Evolutionary conservation across 208 protist genomes (phyloP), one percentile per base, ranked within the genome.

Genomic region (Blechomonas ayalai): DNA sequence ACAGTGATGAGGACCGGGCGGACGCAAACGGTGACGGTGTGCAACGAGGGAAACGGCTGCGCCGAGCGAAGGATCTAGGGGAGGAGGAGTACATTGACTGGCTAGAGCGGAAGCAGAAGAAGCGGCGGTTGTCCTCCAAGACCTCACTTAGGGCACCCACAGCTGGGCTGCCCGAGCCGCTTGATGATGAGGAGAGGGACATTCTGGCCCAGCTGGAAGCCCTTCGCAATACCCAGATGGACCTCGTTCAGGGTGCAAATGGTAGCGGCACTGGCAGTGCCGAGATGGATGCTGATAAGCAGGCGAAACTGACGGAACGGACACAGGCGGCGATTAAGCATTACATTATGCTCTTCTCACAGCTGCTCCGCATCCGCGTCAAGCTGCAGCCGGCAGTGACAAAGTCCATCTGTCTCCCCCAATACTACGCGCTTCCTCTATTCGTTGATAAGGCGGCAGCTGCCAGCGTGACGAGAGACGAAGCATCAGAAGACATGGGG

Each of bases 21-120:
- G 31, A 52, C n/a, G 52, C 38, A 29, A 39, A 43, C 0, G 7
- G 41, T 6, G 41, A 32, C 6, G 28, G 18, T 16, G 41, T 6
- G n/a, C 10, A 41, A 7, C 13, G 10, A 38, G 13, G 29, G 3
- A 26, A 49, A 23, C 29, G 52, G 6, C 5, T 28, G 3, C 37
- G 46, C 34, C 46, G 56, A 18, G 60, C 59, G 20, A 78, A 78
- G 59, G 59, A 85, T 54, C 40, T 83, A 12, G 81, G 54, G 0
- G 83, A 87, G 56, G 70, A 85, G 33, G 73, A 81, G 55, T 92
- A 92, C 56, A 56, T 67, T n/a, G 43, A 45, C 12, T 84, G 65
- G 62, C 34, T 92, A 8, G 75, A 87, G 52, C 50, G 52, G 49
- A 68, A 78, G 26, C 47, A 58, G 20, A 23, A n/a, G 22, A 52